These are phyloP conservation scores for Phylloporus gajari DNA, from an alignment of 1,284 basidiomycete species.

Conservation along the genomic window DNA sequence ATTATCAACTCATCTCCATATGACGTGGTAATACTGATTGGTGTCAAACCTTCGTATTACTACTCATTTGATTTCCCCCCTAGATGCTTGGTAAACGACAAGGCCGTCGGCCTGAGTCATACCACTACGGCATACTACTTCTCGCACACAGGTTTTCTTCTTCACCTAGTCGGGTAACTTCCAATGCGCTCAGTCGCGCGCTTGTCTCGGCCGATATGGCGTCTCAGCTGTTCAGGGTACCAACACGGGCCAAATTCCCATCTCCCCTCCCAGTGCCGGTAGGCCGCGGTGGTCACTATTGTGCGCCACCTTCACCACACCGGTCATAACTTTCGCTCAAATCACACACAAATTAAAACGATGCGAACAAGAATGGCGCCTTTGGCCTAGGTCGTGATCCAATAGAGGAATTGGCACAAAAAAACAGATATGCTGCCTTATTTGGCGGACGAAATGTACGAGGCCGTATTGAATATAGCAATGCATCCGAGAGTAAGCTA, in stretches of 20 bases:
- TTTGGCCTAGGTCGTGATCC: conserved; percentile 69
- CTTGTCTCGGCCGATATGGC: too few species aligned
- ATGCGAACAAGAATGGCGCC: conserved; percentile 30
- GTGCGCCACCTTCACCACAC: conserved; percentile 61
- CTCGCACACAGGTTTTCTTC: too few species aligned
- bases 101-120: too few species aligned
- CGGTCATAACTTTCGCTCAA: conserved; percentile 58
- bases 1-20: too few species aligned
- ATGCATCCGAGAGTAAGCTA: conserved; percentile 77
- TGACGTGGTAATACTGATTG: too few species aligned
- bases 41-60: too few species aligned
- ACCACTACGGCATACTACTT: too few species aligned
- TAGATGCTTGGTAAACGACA: too few species aligned
- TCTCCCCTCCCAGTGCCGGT: too few species aligned
- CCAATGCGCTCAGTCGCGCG: conserved; percentile 86
- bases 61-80: too few species aligned
- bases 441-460: conserved; percentile 94
- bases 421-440: conserved; percentile 94
- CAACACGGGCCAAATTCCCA: conserved; percentile 52
- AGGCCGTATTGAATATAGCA: conserved; percentile 80
- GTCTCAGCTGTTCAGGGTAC: conserved; percentile 85
- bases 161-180: conserved; percentile 70
- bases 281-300: conserved; percentile 50
- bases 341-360: conserved; percentile 51
- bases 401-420: conserved; percentile 89